A percentile compares a stretch with the other conserved stretches of the same genome.
phyloP scores from a whole-genome alignment of 83 land plant genomes.

The Picea abies region DNA sequence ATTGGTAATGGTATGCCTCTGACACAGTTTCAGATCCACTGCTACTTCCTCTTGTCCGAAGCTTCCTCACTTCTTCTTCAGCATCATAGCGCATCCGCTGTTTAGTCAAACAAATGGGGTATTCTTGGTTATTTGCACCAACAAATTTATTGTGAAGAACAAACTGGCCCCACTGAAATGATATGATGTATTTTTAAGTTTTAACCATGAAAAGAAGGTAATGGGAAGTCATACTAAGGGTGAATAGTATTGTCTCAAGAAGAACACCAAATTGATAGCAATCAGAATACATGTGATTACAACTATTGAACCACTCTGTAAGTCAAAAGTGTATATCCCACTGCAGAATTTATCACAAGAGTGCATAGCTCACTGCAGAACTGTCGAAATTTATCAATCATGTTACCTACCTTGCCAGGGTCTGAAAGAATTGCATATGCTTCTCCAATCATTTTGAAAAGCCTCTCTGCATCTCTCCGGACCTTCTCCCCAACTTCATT shows the following conservation, averaged over 20 bases:
- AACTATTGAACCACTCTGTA: not conserved
- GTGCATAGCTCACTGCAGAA: not conserved
- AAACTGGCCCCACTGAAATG: not conserved
- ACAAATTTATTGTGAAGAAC: not conserved
- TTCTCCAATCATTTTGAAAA: conserved; percentile 89
- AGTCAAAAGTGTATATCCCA: not conserved
- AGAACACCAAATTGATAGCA: not conserved
- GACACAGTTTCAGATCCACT: conserved; percentile 24
- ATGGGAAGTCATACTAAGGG: not conserved
- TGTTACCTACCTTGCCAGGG: conserved; percentile 57
- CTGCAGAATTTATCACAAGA: not conserved
- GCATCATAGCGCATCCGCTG: conserved; percentile 67
- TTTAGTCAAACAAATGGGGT: conserved; percentile 8
- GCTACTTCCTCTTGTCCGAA: conserved; percentile 36
- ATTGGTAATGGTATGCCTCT: conserved; percentile 28
- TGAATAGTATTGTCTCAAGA: not conserved
- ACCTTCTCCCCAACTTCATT: conserved; percentile 57
- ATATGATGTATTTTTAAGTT: not conserved
- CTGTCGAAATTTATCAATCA: not conserved
- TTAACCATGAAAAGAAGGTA: not conserved
- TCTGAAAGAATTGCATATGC: conserved; percentile 82
- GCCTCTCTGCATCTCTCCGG: conserved; percentile 63
- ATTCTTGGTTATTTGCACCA: conserved; percentile 11
- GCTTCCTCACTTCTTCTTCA: conserved; percentile 55
- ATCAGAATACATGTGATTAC: not conserved